Evolutionary conservation across 331 rosid species (phyloP), one percentile per base, ranked within the genome.

Genomic region (Erythrophleum ivorense): DNA sequence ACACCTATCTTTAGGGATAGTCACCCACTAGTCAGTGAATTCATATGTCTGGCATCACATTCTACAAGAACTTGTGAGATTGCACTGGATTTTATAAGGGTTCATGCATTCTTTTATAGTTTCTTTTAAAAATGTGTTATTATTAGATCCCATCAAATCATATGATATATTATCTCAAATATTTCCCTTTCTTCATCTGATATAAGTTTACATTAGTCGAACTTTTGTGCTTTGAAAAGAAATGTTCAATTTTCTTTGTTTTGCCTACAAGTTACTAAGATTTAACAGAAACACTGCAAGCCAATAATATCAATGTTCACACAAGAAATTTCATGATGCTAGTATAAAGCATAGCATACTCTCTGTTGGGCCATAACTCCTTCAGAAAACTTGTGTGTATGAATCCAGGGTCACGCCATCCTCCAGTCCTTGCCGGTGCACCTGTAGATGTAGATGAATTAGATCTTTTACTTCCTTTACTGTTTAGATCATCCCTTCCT

Each of bases 341-440:
- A 18, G 38, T 54, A 16, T 68, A 24, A 60, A 80, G 59, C 75
- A 66, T 29, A 73, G 64, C 82, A 67, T 90, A 93, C 98, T 72
- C 82, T 86, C 71, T 85, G 84, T 89, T 91, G 58, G 97, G 97
- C 98, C 98, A 95, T 79, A 95, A 70, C 48, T 91, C 94, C 88
- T 87, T 95, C 73, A 95, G 83, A 83, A 93, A 95, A 84, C 92
- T 84, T 49, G 96, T 93, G 86, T 93, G 98, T 80, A 93, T 91
- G 85, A 78, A 95, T 78, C 98, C 97, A n/a, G 98, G 98, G 74
- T 95, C 96, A 75, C 98, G 93, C 99, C 99, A 93, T 80, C 98
- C 99, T 43, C 89, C 96, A 21, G 99, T 90, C 54, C 93, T 90
- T 80, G 98, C 99, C 0, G 97, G 98, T 84, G 97, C 98, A 73